Evolutionary conservation across 2,329 filamentous ascomycete species (phyloP).

Genomic region (Diplodia scrobiculata): DNA sequence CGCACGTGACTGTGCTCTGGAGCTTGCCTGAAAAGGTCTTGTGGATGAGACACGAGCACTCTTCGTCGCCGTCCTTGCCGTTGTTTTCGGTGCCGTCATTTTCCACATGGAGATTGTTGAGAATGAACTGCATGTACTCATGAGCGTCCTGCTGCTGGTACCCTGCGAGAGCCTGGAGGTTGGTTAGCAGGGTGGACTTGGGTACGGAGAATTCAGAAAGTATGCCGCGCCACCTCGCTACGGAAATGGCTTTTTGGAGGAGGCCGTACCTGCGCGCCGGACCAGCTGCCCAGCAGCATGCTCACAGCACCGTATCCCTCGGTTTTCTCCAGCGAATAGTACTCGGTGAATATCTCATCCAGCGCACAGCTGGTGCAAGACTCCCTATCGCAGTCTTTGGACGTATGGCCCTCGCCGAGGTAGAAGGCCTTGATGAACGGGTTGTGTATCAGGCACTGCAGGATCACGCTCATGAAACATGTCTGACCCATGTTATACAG

Average conservation of each 20-base stretch:
- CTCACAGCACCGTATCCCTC: slow-evolving; percentile 89
- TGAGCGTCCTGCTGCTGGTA: slow-evolving; percentile 97
- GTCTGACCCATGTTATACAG: slow-evolving; percentile 98
- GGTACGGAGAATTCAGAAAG: neutral
- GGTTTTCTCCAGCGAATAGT: slow-evolving; percentile 71
- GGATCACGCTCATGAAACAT: slow-evolving; percentile 95
- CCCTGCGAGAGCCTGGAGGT: slow-evolving; percentile 60
- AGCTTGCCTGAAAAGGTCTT: slow-evolving; percentile 92
- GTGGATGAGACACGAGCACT: slow-evolving; percentile 88
- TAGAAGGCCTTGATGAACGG: slow-evolving; percentile 90
- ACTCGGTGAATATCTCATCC: slow-evolving; percentile 65
- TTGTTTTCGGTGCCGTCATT: slow-evolving; percentile 61
- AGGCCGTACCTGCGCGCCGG: slow-evolving; percentile 66
- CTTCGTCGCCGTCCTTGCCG: slow-evolving; percentile 33
- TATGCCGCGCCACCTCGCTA: neutral
- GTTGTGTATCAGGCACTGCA: slow-evolving; percentile 92
- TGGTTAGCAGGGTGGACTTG: neutral
- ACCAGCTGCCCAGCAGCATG: slow-evolving; percentile 87
- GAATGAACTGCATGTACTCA: slow-evolving; percentile 94
- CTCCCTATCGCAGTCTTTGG: slow-evolving; percentile 66
- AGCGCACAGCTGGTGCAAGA: slow-evolving; percentile 63
- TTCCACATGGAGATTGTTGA: slow-evolving; percentile 81
- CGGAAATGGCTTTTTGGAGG: neutral
- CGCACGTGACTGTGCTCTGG: slow-evolving; percentile 86
- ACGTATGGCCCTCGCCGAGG: slow-evolving; percentile 83